Evolutionary conservation across 1,139 yeast species (phyloP).

Genomic region (Pichia terricola): DNA sequence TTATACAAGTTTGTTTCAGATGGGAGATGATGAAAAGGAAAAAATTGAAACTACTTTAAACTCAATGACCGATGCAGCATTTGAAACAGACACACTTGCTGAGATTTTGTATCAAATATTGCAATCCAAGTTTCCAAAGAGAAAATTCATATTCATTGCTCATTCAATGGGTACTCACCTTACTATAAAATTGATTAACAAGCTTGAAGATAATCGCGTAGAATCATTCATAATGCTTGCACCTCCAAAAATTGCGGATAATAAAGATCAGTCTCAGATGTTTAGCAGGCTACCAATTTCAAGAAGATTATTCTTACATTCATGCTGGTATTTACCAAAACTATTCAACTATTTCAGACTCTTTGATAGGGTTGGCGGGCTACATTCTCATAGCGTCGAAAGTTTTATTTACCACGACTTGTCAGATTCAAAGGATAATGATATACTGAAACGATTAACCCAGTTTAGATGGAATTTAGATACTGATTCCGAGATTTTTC

Average conservation of each 20-base stretch:
- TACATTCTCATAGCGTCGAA: constrained; percentile 45
- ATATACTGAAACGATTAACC: constrained; percentile 37
- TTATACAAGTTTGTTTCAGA: constrained; percentile 20
- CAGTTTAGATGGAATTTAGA: constrained; percentile 71
- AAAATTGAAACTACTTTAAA: constrained; percentile 17
- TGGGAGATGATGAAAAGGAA: constrained; percentile 16
- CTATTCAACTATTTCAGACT: constrained; percentile 47
- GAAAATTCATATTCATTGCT: constrained; percentile 51
- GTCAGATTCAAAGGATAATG: constrained; percentile 7
- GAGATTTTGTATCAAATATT: constrained; percentile 29
- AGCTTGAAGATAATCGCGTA: constrained; percentile 31
- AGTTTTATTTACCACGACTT: constrained; percentile 19
- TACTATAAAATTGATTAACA: constrained; percentile 38
- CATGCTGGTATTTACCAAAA: constrained; percentile 34
- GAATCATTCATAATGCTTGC: constrained; percentile 43
- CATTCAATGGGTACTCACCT: constrained; percentile 73
- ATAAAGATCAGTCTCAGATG: not conserved
- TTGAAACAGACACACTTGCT: constrained; percentile 40
- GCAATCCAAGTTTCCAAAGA: constrained; percentile 30
- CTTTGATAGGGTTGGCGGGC: constrained; percentile 55
- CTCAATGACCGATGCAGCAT: constrained; percentile 34
- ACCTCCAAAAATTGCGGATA: constrained; percentile 38
- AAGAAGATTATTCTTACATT: constrained; percentile 11
- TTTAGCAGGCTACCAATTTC: constrained; percentile 15
- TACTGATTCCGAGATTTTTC: constrained; percentile 43